These are phyloP conservation scores for Sphagnum tenellum DNA, from an alignment of 225 moss, liverwort and hornwort species.

Conservation along the genomic window DNA sequence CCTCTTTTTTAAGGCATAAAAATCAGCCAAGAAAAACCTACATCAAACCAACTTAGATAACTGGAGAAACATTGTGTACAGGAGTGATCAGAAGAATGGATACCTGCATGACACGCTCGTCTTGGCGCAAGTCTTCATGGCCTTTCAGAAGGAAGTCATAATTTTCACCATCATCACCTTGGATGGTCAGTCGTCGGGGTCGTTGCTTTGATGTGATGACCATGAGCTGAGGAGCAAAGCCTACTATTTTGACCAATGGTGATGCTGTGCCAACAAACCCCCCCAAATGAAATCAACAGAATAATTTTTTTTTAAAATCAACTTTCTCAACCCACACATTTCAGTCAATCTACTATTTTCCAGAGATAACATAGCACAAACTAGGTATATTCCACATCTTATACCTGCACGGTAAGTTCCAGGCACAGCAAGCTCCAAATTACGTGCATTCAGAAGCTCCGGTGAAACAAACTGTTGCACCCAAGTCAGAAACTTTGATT, in stretches of 20 bases:
- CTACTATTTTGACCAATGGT: constrained; percentile 70
- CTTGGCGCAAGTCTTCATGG: constrained; percentile 95
- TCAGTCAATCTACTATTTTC: too few relatives aligned
- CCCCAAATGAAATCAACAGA: not conserved
- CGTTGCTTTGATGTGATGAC: constrained; percentile 95
- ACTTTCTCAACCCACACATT: too few relatives aligned
- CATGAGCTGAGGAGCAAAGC: constrained; percentile 76
- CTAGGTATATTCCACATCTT: too few relatives aligned
- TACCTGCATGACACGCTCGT: constrained; percentile 99
- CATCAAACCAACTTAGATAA: too few relatives aligned
- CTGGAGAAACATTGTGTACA: too few relatives aligned
- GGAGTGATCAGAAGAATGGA: not conserved
- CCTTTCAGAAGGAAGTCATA: constrained; percentile 95
- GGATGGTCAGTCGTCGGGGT: constrained; percentile 83
- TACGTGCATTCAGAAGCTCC: constrained; percentile 69
- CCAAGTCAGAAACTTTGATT: not conserved
- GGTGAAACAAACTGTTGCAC: constrained; percentile 73
- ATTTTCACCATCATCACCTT: constrained; percentile 90
- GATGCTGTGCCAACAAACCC: constrained; percentile 37
- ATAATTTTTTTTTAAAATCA: too few relatives aligned
- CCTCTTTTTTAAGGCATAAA: too few relatives aligned
- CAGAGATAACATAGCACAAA: too few relatives aligned
- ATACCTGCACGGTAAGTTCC: constrained; percentile 88
- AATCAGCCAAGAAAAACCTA: too few relatives aligned
- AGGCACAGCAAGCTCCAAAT: constrained; percentile 93